A percentile compares a stretch with the other conserved stretches of the same genome.
These are phyloP conservation scores for Artemisia tridentata DNA, from an alignment of 129 eudicot genomes.

Conservation along the genomic window DNA sequence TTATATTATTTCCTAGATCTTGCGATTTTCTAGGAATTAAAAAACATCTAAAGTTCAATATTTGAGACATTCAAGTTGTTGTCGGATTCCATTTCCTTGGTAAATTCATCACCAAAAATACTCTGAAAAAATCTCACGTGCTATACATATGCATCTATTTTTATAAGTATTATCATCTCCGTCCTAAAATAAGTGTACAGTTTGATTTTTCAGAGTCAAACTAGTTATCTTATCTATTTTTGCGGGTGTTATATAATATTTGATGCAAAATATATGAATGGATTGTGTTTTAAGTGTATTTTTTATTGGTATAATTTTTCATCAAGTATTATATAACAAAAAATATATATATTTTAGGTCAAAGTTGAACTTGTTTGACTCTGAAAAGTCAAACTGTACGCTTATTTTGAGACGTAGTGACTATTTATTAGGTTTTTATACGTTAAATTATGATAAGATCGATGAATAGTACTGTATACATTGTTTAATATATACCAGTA, in stretches of 20 bases:
- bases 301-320: too few relatives aligned
- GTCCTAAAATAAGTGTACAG: too few relatives aligned
- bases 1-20: neutral
- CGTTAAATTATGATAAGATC: constrained; percentile 13
- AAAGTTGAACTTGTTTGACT: too few relatives aligned
- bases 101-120: constrained; percentile 20
- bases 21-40: neutral
- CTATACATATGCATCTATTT: constrained; percentile 11
- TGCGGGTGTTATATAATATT: too few relatives aligned
- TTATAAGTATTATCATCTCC: neutral
- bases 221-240: too few relatives aligned
- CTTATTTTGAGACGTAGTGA: too few relatives aligned
- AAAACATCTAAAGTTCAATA: constrained; percentile 14
- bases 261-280: too few relatives aligned
- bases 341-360: too few relatives aligned
- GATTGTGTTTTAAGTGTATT: too few relatives aligned
- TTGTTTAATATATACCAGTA: neutral
- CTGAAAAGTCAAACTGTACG: too few relatives aligned
- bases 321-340: too few relatives aligned
- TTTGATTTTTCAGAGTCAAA: too few relatives aligned
- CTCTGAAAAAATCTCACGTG: constrained; percentile 23
- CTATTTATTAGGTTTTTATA: neutral
- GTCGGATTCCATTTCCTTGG: constrained; percentile 31
- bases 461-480: constrained; percentile 9
- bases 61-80: constrained; percentile 32